Conservation (phyloP, 768 basidiomycete genomes). For the Tylopilus sp. region DNA sequence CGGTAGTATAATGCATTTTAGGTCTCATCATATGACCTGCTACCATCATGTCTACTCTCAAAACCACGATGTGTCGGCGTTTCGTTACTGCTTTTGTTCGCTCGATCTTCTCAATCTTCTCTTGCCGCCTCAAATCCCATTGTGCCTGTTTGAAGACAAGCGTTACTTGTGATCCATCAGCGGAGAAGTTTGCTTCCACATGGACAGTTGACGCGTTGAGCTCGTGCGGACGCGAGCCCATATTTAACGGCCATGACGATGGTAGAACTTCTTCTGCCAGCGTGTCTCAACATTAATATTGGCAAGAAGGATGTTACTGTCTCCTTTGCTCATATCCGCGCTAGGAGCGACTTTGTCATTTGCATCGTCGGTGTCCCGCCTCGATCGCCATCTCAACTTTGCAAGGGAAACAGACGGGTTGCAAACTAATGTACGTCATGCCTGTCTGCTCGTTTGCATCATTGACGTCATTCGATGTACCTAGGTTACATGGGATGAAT, state of each 20-base stretch:
- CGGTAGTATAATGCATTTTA: not conserved
- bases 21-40: not conserved
- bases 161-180: not conserved
- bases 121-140: not conserved
- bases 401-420: constrained; percentile 13
- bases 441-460: not conserved
- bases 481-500: constrained; percentile 56
- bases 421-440: constrained; percentile 14
- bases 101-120: not conserved
- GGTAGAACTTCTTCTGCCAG: not conserved
- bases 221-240: not conserved
- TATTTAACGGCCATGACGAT: not conserved
- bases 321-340: constrained; percentile 8
- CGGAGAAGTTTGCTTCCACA: not conserved
- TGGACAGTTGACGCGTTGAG: not conserved
- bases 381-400: constrained; percentile 15
- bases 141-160: no score
- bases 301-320: constrained; percentile 8
- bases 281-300: not conserved
- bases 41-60: not conserved
- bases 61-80: not conserved
- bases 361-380: constrained; percentile 6
- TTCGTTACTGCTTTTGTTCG: not conserved
- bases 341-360: constrained; percentile 8
- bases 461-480: not conserved